Percentiles rank a stretch among this genome's conserved stretches.
Evolutionary conservation across 2,329 filamentous ascomycete genomes (phyloP).

Genomic region (Neodidymelliopsis sp.): DNA sequence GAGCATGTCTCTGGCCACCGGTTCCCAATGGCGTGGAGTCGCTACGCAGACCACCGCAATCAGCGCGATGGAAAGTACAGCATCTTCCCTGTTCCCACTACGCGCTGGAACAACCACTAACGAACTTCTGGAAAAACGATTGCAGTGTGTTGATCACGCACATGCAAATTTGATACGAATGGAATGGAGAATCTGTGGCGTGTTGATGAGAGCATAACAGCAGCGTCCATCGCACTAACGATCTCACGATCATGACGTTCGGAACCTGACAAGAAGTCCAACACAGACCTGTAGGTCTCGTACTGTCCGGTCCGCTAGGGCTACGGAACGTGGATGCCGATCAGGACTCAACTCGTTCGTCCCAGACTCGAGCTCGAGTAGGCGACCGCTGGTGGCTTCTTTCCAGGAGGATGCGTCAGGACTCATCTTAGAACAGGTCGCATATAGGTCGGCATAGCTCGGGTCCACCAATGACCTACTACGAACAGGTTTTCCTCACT

Average conservation of each 20-base stretch:
- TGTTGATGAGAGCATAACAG: background rate
- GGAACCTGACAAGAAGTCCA: background rate
- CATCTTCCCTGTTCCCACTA: conserved; percentile 2
- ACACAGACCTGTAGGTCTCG: conserved; percentile 33
- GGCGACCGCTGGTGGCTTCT: conserved; percentile 16
- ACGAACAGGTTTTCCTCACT: conserved; percentile 30
- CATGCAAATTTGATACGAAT: too few species aligned
- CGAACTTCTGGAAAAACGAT: background rate
- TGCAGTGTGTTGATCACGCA: background rate
- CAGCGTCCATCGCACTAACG: background rate
- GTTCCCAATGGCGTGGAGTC: background rate
- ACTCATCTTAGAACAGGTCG: conserved; percentile 27
- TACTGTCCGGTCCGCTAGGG: conserved; percentile 35
- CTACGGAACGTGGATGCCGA: conserved; percentile 38
- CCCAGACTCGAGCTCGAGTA: conserved; percentile 28
- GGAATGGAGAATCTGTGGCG: background rate
- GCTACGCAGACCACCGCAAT: conserved; percentile 1
- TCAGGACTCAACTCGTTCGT: conserved; percentile 36
- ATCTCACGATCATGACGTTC: background rate
- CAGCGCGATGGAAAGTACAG: background rate
- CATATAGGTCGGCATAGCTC: conserved; percentile 44
- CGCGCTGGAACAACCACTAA: background rate
- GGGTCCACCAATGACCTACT: conserved; percentile 47
- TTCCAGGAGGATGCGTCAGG: conserved; percentile 38
- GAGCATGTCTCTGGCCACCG: background rate